A percentile compares a stretch with the other conserved stretches of the same genome.
These are phyloP conservation scores for Colletotrichum sp. DNA, from an alignment of 2,329 filamentous ascomycete genomes.

Conservation along the genomic window DNA sequence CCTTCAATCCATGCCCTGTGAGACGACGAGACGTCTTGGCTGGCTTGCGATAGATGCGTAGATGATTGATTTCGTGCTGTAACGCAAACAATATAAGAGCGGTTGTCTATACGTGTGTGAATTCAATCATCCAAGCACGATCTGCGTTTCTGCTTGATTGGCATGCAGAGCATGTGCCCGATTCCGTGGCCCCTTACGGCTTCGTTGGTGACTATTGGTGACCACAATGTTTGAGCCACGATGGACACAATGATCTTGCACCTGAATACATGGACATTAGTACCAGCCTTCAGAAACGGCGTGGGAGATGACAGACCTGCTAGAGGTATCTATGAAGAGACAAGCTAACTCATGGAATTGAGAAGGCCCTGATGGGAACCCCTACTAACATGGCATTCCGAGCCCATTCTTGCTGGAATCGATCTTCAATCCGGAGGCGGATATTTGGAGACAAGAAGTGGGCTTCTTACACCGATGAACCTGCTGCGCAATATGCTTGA, in stretches of 20 bases:
- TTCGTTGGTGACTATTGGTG: not conserved
- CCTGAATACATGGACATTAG: not conserved
- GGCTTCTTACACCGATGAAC: not conserved
- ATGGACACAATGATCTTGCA: not conserved
- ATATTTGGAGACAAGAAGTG: not conserved
- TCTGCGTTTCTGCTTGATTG: no score
- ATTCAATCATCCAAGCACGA: no score
- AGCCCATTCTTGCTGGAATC: not conserved
- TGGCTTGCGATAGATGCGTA: not conserved
- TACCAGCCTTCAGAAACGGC: not conserved
- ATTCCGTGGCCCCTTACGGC: not conserved
- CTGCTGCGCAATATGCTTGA: not conserved
- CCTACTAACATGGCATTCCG: not conserved
- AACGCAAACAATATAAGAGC: not conserved
- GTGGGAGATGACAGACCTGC: accelerated
- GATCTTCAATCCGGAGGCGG: not conserved
- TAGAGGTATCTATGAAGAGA: not conserved
- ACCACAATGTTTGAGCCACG: not conserved
- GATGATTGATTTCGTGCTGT: not conserved
- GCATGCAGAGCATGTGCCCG: not conserved
- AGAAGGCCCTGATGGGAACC: not conserved
- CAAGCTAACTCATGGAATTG: not conserved
- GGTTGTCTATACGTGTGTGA: no score
- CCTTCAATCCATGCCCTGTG: not conserved
- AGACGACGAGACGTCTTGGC: not conserved